A percentile compares a stretch with the other conserved stretches of the same genome.
phyloP scores from a whole-genome alignment of 2,329 filamentous ascomycete genomes.

The Ophiostoma montium region DNA sequence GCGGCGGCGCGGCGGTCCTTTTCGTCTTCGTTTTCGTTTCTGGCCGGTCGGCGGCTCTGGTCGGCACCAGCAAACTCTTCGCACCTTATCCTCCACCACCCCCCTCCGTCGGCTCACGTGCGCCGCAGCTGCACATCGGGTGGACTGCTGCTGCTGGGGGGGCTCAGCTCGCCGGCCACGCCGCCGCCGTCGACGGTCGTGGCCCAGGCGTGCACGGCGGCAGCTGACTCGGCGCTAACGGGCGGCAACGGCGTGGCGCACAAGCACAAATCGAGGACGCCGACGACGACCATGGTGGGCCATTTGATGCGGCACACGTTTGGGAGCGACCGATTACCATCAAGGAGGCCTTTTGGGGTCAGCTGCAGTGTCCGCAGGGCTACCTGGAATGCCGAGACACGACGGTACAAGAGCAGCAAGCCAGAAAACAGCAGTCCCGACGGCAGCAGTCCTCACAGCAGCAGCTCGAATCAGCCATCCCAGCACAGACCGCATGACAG shows the following conservation, averaged over 20 bases:
- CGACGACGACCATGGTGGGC: conserved; percentile 21
- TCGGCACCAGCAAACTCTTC: not conserved
- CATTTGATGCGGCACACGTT: conserved; percentile 25
- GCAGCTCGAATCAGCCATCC: not conserved
- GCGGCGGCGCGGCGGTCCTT: conserved; percentile 7
- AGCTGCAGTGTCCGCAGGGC: not conserved
- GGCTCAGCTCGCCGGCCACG: conserved; percentile 26
- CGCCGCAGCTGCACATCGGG: conserved; percentile 40
- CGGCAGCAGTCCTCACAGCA: not conserved
- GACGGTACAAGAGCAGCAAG: conserved; percentile 17
- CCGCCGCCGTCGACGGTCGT: conserved; percentile 25
- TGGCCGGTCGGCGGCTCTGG: conserved; percentile 1
- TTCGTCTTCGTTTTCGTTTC: conserved; percentile 5
- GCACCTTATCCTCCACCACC: not conserved
- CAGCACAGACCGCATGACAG: not conserved
- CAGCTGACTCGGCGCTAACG: conserved; percentile 22
- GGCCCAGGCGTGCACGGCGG: conserved; percentile 25
- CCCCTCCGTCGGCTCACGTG: conserved; percentile 22
- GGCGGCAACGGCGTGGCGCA: conserved; percentile 15
- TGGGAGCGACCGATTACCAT: conserved; percentile 10
- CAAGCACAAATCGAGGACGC: too few relatives aligned
- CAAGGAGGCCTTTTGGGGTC: too few relatives aligned
- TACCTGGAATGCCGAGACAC: conserved; percentile 13
- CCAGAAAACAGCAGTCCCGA: conserved; percentile 6
- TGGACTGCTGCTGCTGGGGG: conserved; percentile 37